A percentile compares a stretch with the other conserved stretches of the same genome.
These are phyloP conservation scores for Boletus patriciae DNA, from an alignment of 768 basidiomycete genomes.

Conservation along the genomic window DNA sequence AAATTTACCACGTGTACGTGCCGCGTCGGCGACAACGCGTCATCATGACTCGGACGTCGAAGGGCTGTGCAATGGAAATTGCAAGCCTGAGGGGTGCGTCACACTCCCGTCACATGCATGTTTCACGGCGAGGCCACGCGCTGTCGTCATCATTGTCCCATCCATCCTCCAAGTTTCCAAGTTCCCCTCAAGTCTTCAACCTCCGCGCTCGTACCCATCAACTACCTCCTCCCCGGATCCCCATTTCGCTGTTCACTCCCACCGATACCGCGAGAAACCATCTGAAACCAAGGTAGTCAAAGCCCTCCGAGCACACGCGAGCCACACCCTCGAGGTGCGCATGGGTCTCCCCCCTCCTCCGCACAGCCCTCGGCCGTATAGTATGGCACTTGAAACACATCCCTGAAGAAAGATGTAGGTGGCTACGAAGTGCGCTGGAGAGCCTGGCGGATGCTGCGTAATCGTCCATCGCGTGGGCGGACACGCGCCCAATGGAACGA, in stretches of 20 bases:
- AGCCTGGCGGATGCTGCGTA: constrained; percentile 36
- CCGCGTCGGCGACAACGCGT: too few relatives aligned
- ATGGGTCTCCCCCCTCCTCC: constrained; percentile 45
- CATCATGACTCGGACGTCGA: too few relatives aligned
- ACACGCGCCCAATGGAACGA: constrained; percentile 58
- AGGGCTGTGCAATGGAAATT: too few relatives aligned
- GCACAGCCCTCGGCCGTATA: constrained; percentile 41
- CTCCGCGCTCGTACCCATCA: constrained; percentile 49
- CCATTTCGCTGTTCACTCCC: constrained; percentile 28
- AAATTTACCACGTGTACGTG: too few relatives aligned
- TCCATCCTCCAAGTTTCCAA: too few relatives aligned
- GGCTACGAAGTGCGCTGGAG: constrained; percentile 68
- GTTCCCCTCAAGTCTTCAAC: constrained; percentile 31
- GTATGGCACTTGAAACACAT: constrained; percentile 32
- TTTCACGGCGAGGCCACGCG: too few relatives aligned
- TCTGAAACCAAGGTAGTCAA: constrained; percentile 51
- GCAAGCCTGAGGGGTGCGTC: too few relatives aligned
- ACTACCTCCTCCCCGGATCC: constrained; percentile 46
- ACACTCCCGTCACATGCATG: too few relatives aligned
- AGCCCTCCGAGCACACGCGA: constrained; percentile 48
- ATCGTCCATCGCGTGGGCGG: constrained; percentile 26
- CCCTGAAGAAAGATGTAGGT: constrained; percentile 38
- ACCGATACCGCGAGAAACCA: not conserved
- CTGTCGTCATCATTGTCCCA: too few relatives aligned
- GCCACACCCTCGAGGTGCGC: constrained; percentile 54